Conservation (phyloP, 169 alveolate genomes). For the Babesia bigemina region DNA sequence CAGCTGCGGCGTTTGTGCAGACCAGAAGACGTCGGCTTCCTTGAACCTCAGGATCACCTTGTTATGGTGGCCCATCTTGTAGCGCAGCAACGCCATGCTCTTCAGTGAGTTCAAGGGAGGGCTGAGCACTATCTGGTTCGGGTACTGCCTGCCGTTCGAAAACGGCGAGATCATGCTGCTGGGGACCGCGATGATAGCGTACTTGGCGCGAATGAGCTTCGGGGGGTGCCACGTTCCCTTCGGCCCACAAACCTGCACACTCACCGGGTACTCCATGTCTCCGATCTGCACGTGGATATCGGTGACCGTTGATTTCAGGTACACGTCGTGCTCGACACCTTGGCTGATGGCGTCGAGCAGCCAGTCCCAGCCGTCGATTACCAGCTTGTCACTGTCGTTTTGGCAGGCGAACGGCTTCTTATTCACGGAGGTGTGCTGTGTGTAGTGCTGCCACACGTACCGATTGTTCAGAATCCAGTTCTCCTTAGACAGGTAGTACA, state of each 20-base stretch:
- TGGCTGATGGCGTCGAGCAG: constrained; percentile 58
- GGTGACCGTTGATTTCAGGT: constrained; percentile 67
- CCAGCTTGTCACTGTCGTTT: constrained; percentile 71
- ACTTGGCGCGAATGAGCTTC: constrained; percentile 20
- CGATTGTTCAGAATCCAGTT: constrained; percentile 36
- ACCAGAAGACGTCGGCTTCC: constrained; percentile 72
- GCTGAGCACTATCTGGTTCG: constrained; percentile 60
- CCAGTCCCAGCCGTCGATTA: constrained; percentile 82
- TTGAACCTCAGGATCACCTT: constrained; percentile 75
- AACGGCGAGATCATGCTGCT: constrained; percentile 44
- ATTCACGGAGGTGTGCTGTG: constrained; percentile 50
- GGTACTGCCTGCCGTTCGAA: constrained; percentile 35
- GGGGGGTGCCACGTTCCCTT: neutral
- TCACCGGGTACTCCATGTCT: constrained; percentile 24
- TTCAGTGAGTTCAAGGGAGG: constrained; percentile 71
- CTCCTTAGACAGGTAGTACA: constrained; percentile 25
- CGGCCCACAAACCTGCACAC: neutral
- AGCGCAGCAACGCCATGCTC: constrained; percentile 64
- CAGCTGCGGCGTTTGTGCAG: constrained; percentile 68
- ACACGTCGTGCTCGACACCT: constrained; percentile 51
- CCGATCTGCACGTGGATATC: constrained; percentile 33
- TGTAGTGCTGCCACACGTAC: constrained; percentile 43
- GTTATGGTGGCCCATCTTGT: constrained; percentile 79
- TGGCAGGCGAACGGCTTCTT: constrained; percentile 45
- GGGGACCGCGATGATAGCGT: constrained; percentile 32